Evolutionary conservation across 1,139 yeast genomes (phyloP).

Genomic region (Suhomyces bribrorum): DNA sequence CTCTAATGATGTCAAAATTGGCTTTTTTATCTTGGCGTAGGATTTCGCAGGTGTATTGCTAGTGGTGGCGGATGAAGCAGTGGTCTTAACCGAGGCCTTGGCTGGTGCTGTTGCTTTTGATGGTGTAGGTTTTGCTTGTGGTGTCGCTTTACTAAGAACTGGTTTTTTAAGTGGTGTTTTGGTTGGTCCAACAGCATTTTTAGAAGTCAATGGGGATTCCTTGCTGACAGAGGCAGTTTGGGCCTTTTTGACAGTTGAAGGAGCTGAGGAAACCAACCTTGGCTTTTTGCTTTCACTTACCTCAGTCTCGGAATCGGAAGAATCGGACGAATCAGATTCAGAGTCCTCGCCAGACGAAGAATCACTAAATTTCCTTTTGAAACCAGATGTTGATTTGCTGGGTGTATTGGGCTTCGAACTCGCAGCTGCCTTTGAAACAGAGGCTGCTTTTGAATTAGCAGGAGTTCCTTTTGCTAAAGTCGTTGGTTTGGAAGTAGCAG

Average conservation of each 20-base stretch:
- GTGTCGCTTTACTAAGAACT: background rate
- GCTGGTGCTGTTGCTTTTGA: background rate
- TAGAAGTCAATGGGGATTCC: background rate
- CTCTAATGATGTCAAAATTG: conserved; percentile 51
- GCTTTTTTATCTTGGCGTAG: conserved; percentile 22
- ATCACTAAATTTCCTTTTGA: conserved; percentile 15
- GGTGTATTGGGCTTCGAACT: background rate
- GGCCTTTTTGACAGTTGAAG: conserved; percentile 8
- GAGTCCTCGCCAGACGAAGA: conserved; percentile 15
- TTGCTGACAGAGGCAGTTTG: conserved; percentile 2
- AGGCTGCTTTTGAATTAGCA: background rate
- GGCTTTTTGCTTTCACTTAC: conserved; percentile 15
- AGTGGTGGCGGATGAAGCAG: conserved; percentile 1
- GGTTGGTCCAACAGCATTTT: background rate
- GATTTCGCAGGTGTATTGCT: background rate
- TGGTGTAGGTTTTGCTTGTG: background rate
- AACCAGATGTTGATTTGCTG: background rate
- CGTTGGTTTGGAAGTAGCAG: background rate
- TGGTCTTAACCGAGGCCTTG: background rate
- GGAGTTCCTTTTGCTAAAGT: too few species aligned
- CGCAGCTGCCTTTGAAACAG: background rate
- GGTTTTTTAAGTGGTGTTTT: background rate
- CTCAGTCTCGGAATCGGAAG: conserved; percentile 20
- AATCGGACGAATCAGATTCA: conserved; percentile 12
- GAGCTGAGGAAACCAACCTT: conserved; percentile 16